These are phyloP conservation scores for Ophiostoma populinum DNA, from an alignment of 2,329 filamentous ascomycete species.

Conservation along the genomic window DNA sequence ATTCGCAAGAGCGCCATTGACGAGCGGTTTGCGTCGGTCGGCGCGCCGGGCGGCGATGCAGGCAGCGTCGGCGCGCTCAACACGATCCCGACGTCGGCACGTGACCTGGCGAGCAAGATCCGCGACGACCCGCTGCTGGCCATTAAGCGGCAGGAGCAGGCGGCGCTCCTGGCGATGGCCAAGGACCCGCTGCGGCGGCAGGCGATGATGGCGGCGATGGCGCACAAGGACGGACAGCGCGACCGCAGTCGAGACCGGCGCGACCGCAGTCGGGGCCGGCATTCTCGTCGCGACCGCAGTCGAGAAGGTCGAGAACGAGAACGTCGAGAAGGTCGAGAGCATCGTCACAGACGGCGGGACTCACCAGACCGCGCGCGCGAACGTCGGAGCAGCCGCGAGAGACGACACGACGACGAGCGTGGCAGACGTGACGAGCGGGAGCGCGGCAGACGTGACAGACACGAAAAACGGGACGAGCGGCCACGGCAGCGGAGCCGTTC, in stretches of 20 bases:
- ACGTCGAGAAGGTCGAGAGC: too few relatives aligned
- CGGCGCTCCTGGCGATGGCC: conserved; percentile 64
- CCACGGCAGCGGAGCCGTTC: conserved; percentile 13
- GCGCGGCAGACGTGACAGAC: background rate
- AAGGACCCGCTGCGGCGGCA: conserved; percentile 53
- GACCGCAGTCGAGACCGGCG: conserved; percentile 2
- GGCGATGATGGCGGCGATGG: conserved; percentile 48
- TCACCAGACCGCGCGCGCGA: background rate
- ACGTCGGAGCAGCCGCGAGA: too few relatives aligned
- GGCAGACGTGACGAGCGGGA: conserved; percentile 14
- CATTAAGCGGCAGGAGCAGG: conserved; percentile 84
- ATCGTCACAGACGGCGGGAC: background rate
- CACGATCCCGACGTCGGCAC: conserved; percentile 37
- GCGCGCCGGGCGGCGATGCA: too few relatives aligned
- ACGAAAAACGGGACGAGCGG: conserved; percentile 19
- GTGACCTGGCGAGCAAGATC: conserved; percentile 74
- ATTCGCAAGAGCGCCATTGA: conserved; percentile 55
- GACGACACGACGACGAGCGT: too few relatives aligned
- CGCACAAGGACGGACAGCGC: conserved; percentile 18
- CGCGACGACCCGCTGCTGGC: conserved; percentile 80
- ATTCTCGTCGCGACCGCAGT: background rate
- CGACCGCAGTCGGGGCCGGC: background rate
- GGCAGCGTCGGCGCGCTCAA: background rate
- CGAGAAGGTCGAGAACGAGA: background rate
- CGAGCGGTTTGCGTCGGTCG: conserved; percentile 43